Evolutionary conservation across 1,284 basidiomycete genomes (phyloP), one percentile per base, ranked within the genome.

Genomic region (Anthracocystis panici-leucophaei): DNA sequence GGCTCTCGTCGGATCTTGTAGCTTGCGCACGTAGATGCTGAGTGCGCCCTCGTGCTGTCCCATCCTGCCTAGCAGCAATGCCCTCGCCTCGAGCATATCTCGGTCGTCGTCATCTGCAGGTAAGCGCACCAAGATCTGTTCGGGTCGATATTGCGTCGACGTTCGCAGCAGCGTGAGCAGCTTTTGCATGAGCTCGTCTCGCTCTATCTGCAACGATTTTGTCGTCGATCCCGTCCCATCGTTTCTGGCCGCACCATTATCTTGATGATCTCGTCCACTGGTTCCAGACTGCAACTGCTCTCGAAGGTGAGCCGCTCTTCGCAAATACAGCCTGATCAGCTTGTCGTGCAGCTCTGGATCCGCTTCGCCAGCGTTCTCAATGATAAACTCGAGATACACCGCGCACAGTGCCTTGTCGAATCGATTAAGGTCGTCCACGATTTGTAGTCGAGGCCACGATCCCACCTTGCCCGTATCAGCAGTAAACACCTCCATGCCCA

Each of bases 31-130:
- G 84, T 98, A 98, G 27, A 97, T 90, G 81, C 93, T 92, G 25
- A 99, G 89, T 0, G 96, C 96, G 66, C 92, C 93, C 77, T 96
- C 93, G 80, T 99, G 95, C 65, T 93, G 91, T 0, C 93, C 94
- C 66, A 98, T 88, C 21, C 92, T 89, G 3, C 96, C 97, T 5
- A 98, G 88, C 4, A 99, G 88, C 60, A 96, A 90, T 0, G 97
- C 96, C 41, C 94, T 90, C 1, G 93, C 93, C 83, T 96, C 93
- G 14, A 77, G 72, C 57, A 79, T 67, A 48, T 78, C 79, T 75
- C 93, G 93, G 92, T 83, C 73, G 18, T 82, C 70, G 92, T 93
- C 92, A 76, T 94, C 91, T 1, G 89, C 88, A 0, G 92, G 91
- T 7, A 97, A 86, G 23, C 90, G 85, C 8, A 89, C 91, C 77